Conservation (phyloP, 2,329 filamentous ascomycete species). For the Tolypocladium nubicola region DNA sequence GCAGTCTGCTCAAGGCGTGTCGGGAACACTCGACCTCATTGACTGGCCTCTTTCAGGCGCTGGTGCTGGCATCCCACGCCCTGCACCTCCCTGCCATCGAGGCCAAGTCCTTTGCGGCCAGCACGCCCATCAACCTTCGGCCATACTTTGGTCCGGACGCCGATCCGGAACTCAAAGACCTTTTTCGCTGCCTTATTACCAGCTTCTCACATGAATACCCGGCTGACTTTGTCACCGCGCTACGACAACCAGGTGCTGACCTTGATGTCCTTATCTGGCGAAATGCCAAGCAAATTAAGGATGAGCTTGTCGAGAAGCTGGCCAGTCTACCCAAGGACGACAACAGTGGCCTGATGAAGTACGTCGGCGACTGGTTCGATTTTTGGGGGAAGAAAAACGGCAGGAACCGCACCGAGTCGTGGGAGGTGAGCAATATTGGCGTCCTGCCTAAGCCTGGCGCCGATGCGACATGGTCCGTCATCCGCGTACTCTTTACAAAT, state of each 20-base stretch:
- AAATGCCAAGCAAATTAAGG: slow-evolving; percentile 23
- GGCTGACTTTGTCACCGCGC: slow-evolving; percentile 9
- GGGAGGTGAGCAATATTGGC: slow-evolving; percentile 44
- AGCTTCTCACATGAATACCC: slow-evolving; percentile 19
- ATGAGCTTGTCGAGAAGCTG: slow-evolving; percentile 20
- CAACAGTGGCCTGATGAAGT: slow-evolving; percentile 26
- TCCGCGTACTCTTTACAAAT: slow-evolving; percentile 39
- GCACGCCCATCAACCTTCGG: slow-evolving; percentile 35
- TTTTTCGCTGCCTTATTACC: slow-evolving; percentile 29
- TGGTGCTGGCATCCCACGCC: slow-evolving; percentile 31
- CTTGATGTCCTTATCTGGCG: slow-evolving; percentile 29
- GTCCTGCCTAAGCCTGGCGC: slow-evolving; percentile 15
- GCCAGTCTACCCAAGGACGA: slow-evolving; percentile 30
- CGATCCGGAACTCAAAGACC: slow-evolving; percentile 13
- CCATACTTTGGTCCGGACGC: slow-evolving; percentile 18
- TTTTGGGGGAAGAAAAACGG: slow-evolving; percentile 32
- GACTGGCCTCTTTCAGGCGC: slow-evolving; percentile 36
- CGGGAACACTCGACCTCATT: slow-evolving; percentile 31
- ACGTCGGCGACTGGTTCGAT: slow-evolving; percentile 30
- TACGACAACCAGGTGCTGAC: slow-evolving; percentile 12
- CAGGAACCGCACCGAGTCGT: slow-evolving; percentile 28
- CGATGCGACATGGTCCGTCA: slow-evolving; percentile 21
- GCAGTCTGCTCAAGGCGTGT: slow-evolving; percentile 25
- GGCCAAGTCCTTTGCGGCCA: slow-evolving; percentile 22
- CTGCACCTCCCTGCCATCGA: slow-evolving; percentile 20